A percentile compares a stretch with the other conserved stretches of the same genome.
Conservation (phyloP, 257 asterid species). For the Linaria vulgaris region DNA sequence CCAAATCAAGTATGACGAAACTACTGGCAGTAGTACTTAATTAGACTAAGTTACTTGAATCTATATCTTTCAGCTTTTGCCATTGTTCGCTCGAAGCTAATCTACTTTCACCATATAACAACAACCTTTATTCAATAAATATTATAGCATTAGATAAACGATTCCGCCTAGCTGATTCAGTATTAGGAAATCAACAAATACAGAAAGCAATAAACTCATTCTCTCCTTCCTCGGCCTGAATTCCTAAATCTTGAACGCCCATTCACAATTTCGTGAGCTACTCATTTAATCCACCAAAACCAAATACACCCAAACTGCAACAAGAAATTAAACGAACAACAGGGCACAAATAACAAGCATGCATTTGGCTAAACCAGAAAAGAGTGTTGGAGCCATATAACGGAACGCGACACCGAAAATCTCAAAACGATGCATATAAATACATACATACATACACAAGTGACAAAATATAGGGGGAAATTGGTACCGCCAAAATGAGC, state of each 20-base stretch:
- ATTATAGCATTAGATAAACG: no score
- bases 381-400: background rate
- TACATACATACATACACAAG: background rate
- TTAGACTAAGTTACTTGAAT: background rate
- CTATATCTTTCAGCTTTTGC: background rate
- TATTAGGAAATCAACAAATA: no score
- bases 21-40: background rate
- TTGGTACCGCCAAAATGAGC: slow-evolving; percentile 89
- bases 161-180: no score
- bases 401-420: background rate
- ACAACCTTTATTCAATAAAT: no score
- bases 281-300: no score
- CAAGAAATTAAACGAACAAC: background rate
- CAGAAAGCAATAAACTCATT: no score
- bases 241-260: no score
- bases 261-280: background rate
- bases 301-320: background rate
- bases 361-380: background rate
- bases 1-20: background rate
- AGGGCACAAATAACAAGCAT: background rate
- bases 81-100: background rate
- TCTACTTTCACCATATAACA: background rate
- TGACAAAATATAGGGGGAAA: background rate
- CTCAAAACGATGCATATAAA: background rate
- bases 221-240: no score